Base-by-base conservation (phyloP, 192 early-diverging fungal genomes). In the Spizellomyces punctatus region DNA sequence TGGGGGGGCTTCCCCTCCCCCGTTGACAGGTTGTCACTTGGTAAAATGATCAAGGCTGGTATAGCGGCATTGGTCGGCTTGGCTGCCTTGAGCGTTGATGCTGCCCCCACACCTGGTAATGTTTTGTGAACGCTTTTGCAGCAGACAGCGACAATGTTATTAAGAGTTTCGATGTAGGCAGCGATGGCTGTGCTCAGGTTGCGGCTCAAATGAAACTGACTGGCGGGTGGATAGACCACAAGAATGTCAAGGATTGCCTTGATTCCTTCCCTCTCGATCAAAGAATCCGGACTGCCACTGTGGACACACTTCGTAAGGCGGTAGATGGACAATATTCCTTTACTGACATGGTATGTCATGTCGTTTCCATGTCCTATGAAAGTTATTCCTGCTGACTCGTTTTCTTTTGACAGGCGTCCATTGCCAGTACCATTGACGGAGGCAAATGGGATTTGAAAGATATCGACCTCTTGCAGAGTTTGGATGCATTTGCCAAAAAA, bases 361-460 rank as follows among this genome's bases (percentile, higher is more conserved):
- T 36, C 27, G 3, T 0, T 36, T 36, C 27, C 27, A 36, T 3
- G 27, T 36, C 27, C 27, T 36, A 36, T 36, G 27, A 36, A 36
- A 36, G 0, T 3, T 36, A 36, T 36, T 36, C 27, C 3, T 36
- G 27, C 27, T 36, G 27, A 36, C 27, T 36, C 27, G 27, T 36
- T 36, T 36, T n/a, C n/a, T 0, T 36, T 36, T 36, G 27, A 36
- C 27, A 36, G 27, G 71, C 71, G 14, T 27, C 71, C 61, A 50
- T 64, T 19, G 71, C 62, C 2, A 57, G 50, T 27, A 63, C 14
- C 21, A 63, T 72, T 46, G 71, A 72, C 45, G 36, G 45, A n/a
- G 71, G 62, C 48, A 27, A 56, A 27, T 72, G 71, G 71, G 62
- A 64, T 42, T 42, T 72, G 49, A 27, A 63, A 56, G 62, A 72